A percentile compares a stretch with the other conserved stretches of the same genome.
These are phyloP conservation scores for Rhynchosporium agropyri DNA, from an alignment of 2,329 filamentous ascomycete species.

Conservation along the genomic window DNA sequence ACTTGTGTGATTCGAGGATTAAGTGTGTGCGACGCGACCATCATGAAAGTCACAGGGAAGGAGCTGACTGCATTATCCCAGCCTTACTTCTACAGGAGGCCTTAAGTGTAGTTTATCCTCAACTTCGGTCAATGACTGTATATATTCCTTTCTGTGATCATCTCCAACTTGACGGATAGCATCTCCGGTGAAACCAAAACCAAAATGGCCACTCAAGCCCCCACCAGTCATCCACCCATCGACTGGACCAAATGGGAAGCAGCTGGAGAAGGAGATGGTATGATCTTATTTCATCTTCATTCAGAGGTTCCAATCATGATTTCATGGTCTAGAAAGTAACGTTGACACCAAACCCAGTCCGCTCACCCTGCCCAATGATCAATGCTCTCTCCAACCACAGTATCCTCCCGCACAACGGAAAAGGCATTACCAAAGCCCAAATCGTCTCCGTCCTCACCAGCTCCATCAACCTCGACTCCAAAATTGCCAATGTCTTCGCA, in stretches of 20 bases:
- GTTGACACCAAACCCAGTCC: conserved; percentile 19
- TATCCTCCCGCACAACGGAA: conserved; percentile 29
- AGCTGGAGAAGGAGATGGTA: conserved; percentile 31
- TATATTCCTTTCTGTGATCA: too few species aligned
- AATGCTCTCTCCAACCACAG: conserved; percentile 31
- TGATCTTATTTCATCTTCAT: neutral
- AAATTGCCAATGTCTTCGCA: conserved; percentile 28
- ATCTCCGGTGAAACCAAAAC: neutral
- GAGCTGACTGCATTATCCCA: neutral
- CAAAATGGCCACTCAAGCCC: conserved; percentile 20
- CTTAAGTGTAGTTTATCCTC: neutral
- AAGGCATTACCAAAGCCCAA: conserved; percentile 26
- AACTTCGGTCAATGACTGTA: too few species aligned
- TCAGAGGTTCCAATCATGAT: neutral
- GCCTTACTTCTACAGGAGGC: conserved; percentile 1
- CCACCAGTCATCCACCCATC: conserved; percentile 23
- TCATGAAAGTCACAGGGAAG: neutral
- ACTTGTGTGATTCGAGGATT: neutral
- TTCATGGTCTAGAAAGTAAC: neutral
- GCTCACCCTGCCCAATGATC: conserved; percentile 33
- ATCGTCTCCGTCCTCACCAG: conserved; percentile 22
- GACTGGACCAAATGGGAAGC: conserved; percentile 32
- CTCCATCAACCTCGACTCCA: conserved; percentile 27
- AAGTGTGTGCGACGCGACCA: neutral
- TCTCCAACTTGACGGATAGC: too few species aligned